Base-by-base conservation (phyloP, 2,329 filamentous ascomycete species). In the Pezicula rhizophila region DNA sequence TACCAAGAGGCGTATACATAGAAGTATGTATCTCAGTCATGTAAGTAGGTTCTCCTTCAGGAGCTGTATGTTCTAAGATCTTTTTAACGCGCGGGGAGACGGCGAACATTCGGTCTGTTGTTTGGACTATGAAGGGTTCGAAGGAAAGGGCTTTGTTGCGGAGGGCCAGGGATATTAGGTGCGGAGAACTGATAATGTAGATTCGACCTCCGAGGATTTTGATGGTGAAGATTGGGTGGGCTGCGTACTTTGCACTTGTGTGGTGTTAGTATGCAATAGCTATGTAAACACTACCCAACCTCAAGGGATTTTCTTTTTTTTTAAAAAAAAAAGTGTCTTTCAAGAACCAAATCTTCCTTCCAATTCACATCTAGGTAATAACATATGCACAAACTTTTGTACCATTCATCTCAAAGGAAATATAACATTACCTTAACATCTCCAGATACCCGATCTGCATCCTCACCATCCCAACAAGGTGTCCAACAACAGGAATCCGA, bases 141-240 rank as follows among this genome's bases (percentile, higher is more conserved):
- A 76, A 75, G 3, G 66, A 66, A 34, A 76, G 63, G 15, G 65
- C 61, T 41, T 70, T 69, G 37, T 60, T 58, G 18, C 70, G 68
- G 31, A 73, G 65, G 12, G 69, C 66, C 2, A 67, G 57, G 31
- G 67, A 64, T 11, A 72, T 64, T 5, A 77, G 56, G 1, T 60
- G 52, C 2, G 74, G 69, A 6, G 68, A 66, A 49, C 65, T 70
- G 17, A 76, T 67, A 28, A 70, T 59, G 57, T 78, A 78, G 25
- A 74, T 61, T 35, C 70, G 69, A 28, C 66, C 60, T 26, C 62
- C 66, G 25, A 73, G 63, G 57, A 76, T 70, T 25, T 68, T 68
- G 4, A 78, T 58, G 1, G 74, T 75, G 45, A 69, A 73, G 33
- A 72, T 70, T 8, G 58, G 58, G 38, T 52, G 53, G 52, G 53